Evolutionary conservation across 306 rosid species (phyloP), one percentile per base, ranked within the genome.

Genomic region (Heteromeles arbutifolia): DNA sequence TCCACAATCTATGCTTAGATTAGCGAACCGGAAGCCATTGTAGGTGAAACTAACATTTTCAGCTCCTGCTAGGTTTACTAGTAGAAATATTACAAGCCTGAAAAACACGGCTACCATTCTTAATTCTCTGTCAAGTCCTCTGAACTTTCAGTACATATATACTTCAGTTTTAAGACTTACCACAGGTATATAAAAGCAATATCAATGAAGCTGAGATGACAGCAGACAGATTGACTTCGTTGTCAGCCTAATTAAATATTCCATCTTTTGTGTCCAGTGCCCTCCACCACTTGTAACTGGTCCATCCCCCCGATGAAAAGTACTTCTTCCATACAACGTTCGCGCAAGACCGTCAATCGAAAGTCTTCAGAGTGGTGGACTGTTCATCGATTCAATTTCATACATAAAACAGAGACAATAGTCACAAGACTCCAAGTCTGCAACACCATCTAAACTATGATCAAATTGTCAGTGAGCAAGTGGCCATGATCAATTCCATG

Each of bases 11-110:
- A 92, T 84, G 52, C 24, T 44, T 31, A 92, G 72, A 53, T 79
- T 44, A 13, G 81, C 50, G 1, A 84, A 65, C n/a, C 28, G 58
- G 87, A 89, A 89, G 7, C 92, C 94, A 65, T 83, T 70, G 67
- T 62, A 89, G 85, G 18, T 73, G 83, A 91, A 81, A 64, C 65
- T 74, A 34, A 45, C 69, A 65, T 78, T 79, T 77, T 81, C 80
- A 66, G 67, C 72, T 25, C 78, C 79, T 4, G 75, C 59, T 54
- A 54, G 11, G 59, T 24, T 54, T 54, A 21, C 13, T 19, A 21
- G 59, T 21, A 5, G 7, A 24, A 54, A 3, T 2, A 58, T 58
- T 10, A 26, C 32, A 24, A 59, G 32, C 65, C 25, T 4, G 3
- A 59, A 59, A 5, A 59, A 11, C 32, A 59, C 26, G 34, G 18